Conservation (phyloP, 345 rosid genomes). For the Kernera saxatilis region DNA sequence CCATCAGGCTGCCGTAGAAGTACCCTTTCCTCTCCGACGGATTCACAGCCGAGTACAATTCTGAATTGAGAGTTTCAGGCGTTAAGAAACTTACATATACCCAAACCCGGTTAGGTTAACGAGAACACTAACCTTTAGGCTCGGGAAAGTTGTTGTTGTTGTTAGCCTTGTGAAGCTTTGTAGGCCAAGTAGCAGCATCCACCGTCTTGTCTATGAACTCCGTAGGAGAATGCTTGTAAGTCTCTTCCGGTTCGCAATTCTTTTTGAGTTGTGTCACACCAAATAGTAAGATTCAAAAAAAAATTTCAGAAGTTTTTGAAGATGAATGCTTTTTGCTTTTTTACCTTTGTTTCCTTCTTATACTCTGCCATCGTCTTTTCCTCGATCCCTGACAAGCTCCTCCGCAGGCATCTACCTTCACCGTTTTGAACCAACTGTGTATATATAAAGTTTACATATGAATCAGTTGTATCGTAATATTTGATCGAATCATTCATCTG, state of each 20-base stretch:
- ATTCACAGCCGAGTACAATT: background rate
- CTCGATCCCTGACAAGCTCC: conserved; percentile 39
- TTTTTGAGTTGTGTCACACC: background rate
- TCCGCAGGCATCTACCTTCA: conserved; percentile 48
- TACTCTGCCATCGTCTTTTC: conserved; percentile 51
- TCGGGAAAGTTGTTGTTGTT: background rate
- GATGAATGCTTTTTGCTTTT: background rate
- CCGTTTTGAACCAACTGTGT: conserved; percentile 70
- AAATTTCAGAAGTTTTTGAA: background rate
- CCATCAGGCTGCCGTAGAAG: conserved; percentile 47
- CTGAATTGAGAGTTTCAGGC: background rate
- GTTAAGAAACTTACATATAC: background rate
- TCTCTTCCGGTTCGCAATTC: conserved; percentile 23
- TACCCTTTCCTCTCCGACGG: conserved; percentile 21
- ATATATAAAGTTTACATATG: background rate
- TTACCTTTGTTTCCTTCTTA: conserved; percentile 30
- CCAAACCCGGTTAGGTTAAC: background rate
- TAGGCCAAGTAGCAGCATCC: conserved; percentile 34
- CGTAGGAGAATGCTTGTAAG: conserved; percentile 11
- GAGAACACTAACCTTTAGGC: conserved; percentile 18
- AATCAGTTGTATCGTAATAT: background rate
- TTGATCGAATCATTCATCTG: background rate
- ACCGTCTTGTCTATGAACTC: conserved; percentile 41
- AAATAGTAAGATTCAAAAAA: background rate
- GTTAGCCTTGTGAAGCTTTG: conserved; percentile 8